Percentiles rank a stretch among this genome's conserved stretches.
These are phyloP conservation scores for Cercospora janseana DNA, from an alignment of 2,329 filamentous ascomycete genomes.

Conservation along the genomic window DNA sequence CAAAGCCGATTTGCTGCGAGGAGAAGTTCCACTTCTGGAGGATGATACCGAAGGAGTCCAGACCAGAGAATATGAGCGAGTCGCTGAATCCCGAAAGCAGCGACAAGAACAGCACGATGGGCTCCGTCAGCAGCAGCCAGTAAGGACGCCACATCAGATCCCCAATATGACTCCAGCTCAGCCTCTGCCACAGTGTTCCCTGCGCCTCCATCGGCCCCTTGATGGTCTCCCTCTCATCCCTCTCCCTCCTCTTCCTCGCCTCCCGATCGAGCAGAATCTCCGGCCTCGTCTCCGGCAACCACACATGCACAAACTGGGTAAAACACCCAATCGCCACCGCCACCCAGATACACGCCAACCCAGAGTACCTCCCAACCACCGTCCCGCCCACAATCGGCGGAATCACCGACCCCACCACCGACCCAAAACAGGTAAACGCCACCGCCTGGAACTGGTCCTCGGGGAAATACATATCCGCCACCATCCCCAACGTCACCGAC, in stretches of 20 bases:
- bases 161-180: constrained; percentile 42
- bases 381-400: constrained; percentile 37
- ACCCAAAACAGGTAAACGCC: constrained; percentile 50
- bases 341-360: constrained; percentile 82
- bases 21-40: constrained; percentile 62
- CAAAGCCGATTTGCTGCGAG: constrained; percentile 56
- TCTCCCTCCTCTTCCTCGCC: constrained; percentile 65
- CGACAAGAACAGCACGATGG: constrained; percentile 69
- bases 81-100: constrained; percentile 71
- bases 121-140: constrained; percentile 70
- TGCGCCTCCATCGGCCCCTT: constrained; percentile 71
- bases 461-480: constrained; percentile 61
- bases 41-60: constrained; percentile 68
- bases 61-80: constrained; percentile 74
- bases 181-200: constrained; percentile 33
- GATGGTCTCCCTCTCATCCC: constrained; percentile 52
- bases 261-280: constrained; percentile 74
- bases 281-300: constrained; percentile 69
- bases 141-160: constrained; percentile 64
- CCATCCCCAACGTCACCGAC: constrained; percentile 63
- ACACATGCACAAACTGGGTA: constrained; percentile 57
- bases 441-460: constrained; percentile 60
- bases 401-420: constrained; percentile 35
- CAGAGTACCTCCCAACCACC: constrained; percentile 50
- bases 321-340: constrained; percentile 74